These are phyloP conservation scores for Geotrichum europaeum DNA, from an alignment of 1,139 yeast species.

Conservation along the genomic window DNA sequence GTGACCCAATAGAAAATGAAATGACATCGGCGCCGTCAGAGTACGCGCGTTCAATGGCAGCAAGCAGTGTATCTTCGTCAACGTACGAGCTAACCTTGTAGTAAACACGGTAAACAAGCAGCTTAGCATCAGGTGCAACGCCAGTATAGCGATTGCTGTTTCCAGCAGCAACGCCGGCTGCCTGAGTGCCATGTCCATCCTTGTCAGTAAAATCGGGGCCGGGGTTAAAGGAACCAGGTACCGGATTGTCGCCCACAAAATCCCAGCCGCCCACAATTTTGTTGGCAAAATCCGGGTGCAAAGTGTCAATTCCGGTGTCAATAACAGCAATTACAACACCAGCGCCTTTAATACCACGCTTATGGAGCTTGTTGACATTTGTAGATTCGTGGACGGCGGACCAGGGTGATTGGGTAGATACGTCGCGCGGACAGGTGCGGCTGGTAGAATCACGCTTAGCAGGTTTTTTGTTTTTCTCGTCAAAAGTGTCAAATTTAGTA, in stretches of 20 bases:
- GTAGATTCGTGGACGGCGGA: conserved; percentile 18
- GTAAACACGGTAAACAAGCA: not conserved
- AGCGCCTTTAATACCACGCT: conserved; percentile 19
- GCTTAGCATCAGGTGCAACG: conserved; percentile 37
- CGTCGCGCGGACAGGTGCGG: not conserved
- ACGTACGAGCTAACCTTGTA: not conserved
- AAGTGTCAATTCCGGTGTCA: conserved; percentile 24
- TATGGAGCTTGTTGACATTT: conserved; percentile 21
- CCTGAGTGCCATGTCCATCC: conserved; percentile 57
- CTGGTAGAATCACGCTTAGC: not conserved
- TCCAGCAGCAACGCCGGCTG: conserved; percentile 49
- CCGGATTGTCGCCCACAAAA: conserved; percentile 17
- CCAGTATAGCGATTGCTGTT: conserved; percentile 45
- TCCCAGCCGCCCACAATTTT: conserved; percentile 21
- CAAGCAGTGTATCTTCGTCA: conserved; percentile 19
- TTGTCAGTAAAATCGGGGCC: conserved; percentile 19
- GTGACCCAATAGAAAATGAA: conserved; percentile 19
- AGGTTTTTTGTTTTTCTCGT: not conserved
- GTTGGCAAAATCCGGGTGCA: conserved; percentile 14
- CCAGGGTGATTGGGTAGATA: conserved; percentile 10
- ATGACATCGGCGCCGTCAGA: conserved; percentile 23
- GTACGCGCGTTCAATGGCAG: conserved; percentile 20
- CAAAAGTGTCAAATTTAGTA: not conserved
- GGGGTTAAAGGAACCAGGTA: conserved; percentile 3
- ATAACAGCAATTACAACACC: conserved; percentile 20